A percentile compares a stretch with the other conserved stretches of the same genome.
Conservation (phyloP, 2,329 filamentous ascomycete genomes). For the Ceratocystis destructans region DNA sequence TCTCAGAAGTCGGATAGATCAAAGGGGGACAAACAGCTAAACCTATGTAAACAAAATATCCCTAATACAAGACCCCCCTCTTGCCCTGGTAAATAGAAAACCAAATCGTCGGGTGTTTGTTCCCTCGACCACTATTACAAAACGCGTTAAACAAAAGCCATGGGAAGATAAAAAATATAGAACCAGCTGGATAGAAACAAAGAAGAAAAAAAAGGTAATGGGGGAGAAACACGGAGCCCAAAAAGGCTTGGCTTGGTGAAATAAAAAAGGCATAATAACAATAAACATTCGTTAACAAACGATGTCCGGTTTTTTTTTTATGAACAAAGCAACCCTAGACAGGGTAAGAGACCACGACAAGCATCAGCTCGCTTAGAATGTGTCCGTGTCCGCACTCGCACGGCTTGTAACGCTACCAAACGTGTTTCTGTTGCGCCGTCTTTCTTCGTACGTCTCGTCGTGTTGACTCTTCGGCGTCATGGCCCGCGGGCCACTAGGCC, state of each 20-base stretch:
- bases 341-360: conserved; percentile 7
- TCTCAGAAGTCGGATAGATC: no score
- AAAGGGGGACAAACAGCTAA: no score
- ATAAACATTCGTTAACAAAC: conserved; percentile 3
- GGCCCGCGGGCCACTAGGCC: conserved; percentile 45
- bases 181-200: not conserved
- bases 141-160: not conserved
- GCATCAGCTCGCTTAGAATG: conserved; percentile 31
- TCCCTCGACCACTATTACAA: no score
- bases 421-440: conserved; percentile 45
- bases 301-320: conserved; percentile 5
- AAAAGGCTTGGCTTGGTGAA: not conserved
- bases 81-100: no score
- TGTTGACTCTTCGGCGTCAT: conserved; percentile 45
- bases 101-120: no score
- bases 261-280: not conserved
- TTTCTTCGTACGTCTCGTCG: conserved; percentile 32
- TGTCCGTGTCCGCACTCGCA: conserved; percentile 36
- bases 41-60: no score
- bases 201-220: not conserved
- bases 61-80: no score
- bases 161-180: not conserved
- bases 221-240: not conserved
- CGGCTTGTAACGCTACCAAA: conserved; percentile 37
- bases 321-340: not conserved